Conservation (phyloP, 495 filamentous ascomycete species). For the Aspergillus panamensis region DNA sequence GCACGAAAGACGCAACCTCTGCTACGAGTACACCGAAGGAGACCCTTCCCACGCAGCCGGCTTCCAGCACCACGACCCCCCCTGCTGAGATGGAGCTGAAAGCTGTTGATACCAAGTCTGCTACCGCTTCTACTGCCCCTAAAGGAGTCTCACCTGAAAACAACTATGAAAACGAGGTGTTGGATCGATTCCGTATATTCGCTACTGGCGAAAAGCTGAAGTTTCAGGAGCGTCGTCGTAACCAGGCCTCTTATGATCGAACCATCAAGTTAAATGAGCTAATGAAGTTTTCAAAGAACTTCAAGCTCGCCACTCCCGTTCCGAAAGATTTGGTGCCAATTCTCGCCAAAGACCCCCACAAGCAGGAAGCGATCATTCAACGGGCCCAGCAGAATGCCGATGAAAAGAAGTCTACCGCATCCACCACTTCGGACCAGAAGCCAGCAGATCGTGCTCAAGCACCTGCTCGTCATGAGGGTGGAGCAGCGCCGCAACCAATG, state of each 20-base stretch:
- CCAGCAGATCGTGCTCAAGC: slow-evolving; percentile 28
- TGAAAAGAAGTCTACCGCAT: slow-evolving; percentile 49
- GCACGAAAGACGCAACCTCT: slow-evolving; percentile 23
- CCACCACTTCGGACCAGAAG: slow-evolving; percentile 39
- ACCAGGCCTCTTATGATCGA: slow-evolving; percentile 65
- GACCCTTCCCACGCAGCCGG: slow-evolving; percentile 35
- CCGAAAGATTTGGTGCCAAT: slow-evolving; percentile 91
- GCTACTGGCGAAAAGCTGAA: slow-evolving; percentile 72
- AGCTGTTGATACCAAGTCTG: slow-evolving; percentile 22
- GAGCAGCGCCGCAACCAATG: slow-evolving; percentile 31
- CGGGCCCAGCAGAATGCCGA: slow-evolving; percentile 67
- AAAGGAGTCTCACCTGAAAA: slow-evolving; percentile 56
- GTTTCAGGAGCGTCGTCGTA: slow-evolving; percentile 67
- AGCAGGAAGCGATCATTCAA: slow-evolving; percentile 88
- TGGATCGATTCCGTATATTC: slow-evolving; percentile 79
- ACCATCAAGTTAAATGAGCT: slow-evolving; percentile 88
- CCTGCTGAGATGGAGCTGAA: slow-evolving; percentile 41
- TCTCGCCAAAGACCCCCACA: slow-evolving; percentile 87
- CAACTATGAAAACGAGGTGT: slow-evolving; percentile 74
- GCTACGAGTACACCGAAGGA: slow-evolving; percentile 24
- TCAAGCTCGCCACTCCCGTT: slow-evolving; percentile 89
- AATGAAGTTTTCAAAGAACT: slow-evolving; percentile 89
- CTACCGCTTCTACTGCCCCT: slow-evolving; percentile 28
- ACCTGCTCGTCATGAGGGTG: slow-evolving; percentile 31
- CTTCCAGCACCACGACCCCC: slow-evolving; percentile 14